Base-by-base conservation (phyloP, 2,329 filamentous ascomycete species). In the Nannizzia gypsea region DNA sequence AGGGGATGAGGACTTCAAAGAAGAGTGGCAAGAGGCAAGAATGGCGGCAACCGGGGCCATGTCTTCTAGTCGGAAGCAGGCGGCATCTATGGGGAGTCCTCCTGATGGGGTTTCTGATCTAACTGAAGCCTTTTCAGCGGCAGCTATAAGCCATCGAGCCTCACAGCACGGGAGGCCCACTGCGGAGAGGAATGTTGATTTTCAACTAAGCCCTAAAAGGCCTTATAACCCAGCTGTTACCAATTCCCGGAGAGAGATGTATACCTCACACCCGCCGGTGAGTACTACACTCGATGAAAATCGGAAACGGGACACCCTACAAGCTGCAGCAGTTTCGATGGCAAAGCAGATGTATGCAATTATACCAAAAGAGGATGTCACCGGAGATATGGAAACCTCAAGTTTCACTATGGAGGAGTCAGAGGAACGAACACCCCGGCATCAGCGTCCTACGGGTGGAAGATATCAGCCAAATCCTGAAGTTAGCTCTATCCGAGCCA, bases 241-340 rank as follows among this genome's bases (percentile, higher is more conserved):
- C 34, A 87, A 80, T 57, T 81, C 89, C 74, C 79, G 82, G 38
- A 80, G 85, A 63, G 83, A 85, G 63, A 89, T 92, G 87, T 93
- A 85, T 68, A 88, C 84, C 0, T 84, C 86, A 2, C 75, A 82
- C 50, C 88, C 89, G 3, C 88, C 89, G 3, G 82, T 91, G 4
- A 79, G 81, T 36, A 75, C 81, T 1, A 87, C 91, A 67, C 76
- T 83, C 0, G 86, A 91, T 34, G 89, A 93, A 66, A 80, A 83
- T 71, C 83, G 81, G 62, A 83, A 81, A 61, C 80, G 86, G 46
- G 85, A 88, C 63, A 82, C 83, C 4, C 76, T 93, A 1, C 86
- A 86, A 64, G 87, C 88, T 36, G 90, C 88, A 13, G 89, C 90
- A 3, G 77, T 95, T 2, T 87, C 86, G 13, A 92, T 95, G 88